A percentile compares a stretch with the other conserved stretches of the same genome.
phyloP scores from a whole-genome alignment of 2,329 filamentous ascomycete species.

The Pyricularia sp. region DNA sequence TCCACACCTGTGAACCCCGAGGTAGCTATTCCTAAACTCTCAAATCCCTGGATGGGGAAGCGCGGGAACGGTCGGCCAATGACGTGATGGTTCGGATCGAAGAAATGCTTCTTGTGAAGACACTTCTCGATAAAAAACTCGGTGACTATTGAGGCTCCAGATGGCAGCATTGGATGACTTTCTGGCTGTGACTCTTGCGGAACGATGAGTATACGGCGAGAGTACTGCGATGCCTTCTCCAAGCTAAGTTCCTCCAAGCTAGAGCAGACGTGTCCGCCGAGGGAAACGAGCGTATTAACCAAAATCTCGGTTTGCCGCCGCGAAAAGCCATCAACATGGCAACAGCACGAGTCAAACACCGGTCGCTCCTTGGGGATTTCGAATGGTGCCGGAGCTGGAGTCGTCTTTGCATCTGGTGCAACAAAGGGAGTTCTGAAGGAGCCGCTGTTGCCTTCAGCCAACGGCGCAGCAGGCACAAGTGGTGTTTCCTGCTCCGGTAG shows the following conservation, averaged over 20 bases:
- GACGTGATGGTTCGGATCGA: conserved; percentile 55
- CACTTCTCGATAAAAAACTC: conserved; percentile 93
- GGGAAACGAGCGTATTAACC: conserved; percentile 30
- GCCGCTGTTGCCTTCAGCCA: background rate
- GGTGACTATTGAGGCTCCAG: conserved; percentile 48
- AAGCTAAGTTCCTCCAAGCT: conserved; percentile 28
- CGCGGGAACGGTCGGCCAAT: conserved; percentile 64
- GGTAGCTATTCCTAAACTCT: conserved; percentile 59
- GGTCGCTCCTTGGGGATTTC: conserved; percentile 1
- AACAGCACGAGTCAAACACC: conserved; percentile 37
- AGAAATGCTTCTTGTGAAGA: conserved; percentile 59
- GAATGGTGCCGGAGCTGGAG: background rate
- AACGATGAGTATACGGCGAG: conserved; percentile 38
- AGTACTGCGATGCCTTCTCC: conserved; percentile 14
- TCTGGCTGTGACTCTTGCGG: conserved; percentile 36
- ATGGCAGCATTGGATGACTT: conserved; percentile 26
- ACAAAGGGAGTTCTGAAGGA: background rate
- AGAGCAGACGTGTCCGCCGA: conserved; percentile 30
- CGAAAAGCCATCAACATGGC: conserved; percentile 49
- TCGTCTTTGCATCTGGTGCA: background rate
- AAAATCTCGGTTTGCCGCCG: conserved; percentile 35
- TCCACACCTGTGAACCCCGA: conserved; percentile 77
- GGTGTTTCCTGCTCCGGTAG: background rate
- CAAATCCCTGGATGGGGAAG: conserved; percentile 59
- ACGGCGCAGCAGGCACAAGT: background rate